Evolutionary conservation across 2,329 filamentous ascomycete species (phyloP).

Genomic region (Parastagonospora nodorum): DNA sequence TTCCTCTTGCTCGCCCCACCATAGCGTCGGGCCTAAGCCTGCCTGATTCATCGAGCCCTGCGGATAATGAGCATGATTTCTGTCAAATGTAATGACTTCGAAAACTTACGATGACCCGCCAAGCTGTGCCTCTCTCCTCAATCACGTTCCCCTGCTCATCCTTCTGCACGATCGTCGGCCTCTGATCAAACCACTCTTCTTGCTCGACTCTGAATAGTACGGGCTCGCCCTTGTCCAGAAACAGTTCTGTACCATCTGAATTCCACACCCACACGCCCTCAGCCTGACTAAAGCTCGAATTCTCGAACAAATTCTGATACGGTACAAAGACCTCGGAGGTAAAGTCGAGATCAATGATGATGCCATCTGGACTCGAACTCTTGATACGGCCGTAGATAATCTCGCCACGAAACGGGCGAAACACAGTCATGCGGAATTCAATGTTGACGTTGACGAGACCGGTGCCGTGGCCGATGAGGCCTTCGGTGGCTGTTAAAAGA

Average conservation of each 20-base stretch:
- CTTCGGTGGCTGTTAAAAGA: conserved; percentile 85
- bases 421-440: conserved; percentile 91
- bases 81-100: not conserved
- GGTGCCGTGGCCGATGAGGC: conserved; percentile 88
- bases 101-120: conserved; percentile 61
- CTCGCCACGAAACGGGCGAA: conserved; percentile 94
- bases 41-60: conserved; percentile 55
- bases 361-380: conserved; percentile 71
- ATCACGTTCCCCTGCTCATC: conserved; percentile 66
- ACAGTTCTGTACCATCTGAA: conserved; percentile 72
- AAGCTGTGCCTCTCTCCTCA: conserved; percentile 70
- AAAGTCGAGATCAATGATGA: conserved; percentile 84
- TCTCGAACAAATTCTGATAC: conserved; percentile 45
- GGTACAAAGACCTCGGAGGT: conserved; percentile 89
- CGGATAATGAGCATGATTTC: conserved; percentile 13
- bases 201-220: conserved; percentile 84
- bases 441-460: conserved; percentile 95
- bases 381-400: conserved; percentile 86
- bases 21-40: conserved; percentile 54
- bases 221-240: conserved; percentile 87
- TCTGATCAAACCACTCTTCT: conserved; percentile 91
- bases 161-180: conserved; percentile 75
- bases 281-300: conserved; percentile 69
- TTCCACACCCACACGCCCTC: conserved; percentile 88
- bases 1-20: conserved; percentile 49